Evolutionary conservation across 2,329 filamentous ascomycete genomes (phyloP).

Genomic region (Aquanectria penicillioides): DNA sequence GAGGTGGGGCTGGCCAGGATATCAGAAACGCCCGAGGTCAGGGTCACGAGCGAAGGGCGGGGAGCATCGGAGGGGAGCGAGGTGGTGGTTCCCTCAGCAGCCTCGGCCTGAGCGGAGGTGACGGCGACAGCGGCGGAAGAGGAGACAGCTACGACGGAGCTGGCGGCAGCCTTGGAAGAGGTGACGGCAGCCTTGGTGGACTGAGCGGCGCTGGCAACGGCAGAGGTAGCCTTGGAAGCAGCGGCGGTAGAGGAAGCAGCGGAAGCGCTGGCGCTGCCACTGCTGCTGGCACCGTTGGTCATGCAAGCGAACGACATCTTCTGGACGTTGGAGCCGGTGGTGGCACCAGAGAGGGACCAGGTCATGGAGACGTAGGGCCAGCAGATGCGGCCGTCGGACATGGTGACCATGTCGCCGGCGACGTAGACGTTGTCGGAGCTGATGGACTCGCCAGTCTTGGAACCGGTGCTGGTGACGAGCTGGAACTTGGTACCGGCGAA

Average conservation of each 20-base stretch:
- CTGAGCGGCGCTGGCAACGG: constrained; percentile 9
- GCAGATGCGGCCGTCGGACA: constrained; percentile 67
- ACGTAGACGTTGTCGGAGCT: constrained; percentile 65
- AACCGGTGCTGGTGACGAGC: constrained; percentile 61
- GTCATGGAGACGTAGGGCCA: constrained; percentile 69
- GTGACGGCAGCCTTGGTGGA: constrained; percentile 15
- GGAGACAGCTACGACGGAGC: background rate
- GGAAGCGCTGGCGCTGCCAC: constrained; percentile 8
- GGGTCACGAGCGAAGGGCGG: constrained; percentile 30
- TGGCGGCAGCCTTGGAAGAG: constrained; percentile 3
- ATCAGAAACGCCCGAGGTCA: constrained; percentile 27
- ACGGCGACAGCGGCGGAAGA: background rate
- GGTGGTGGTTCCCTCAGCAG: constrained; percentile 19
- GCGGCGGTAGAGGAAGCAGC: constrained; percentile 22
- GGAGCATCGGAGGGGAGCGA: constrained; percentile 28
- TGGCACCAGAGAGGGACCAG: constrained; percentile 51
- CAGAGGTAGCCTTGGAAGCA: too few species aligned
- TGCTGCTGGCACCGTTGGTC: constrained; percentile 26
- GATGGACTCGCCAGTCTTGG: constrained; percentile 61
- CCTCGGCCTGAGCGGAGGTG: constrained; percentile 12
- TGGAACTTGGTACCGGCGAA: constrained; percentile 70
- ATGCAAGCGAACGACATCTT: constrained; percentile 66
- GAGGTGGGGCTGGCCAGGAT: constrained; percentile 23
- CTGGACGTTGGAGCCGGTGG: constrained; percentile 39
- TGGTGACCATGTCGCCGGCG: constrained; percentile 70